These are phyloP conservation scores for Stachybotrys chlorohalonatus DNA, from an alignment of 2,329 filamentous ascomycete species.

Conservation along the genomic window DNA sequence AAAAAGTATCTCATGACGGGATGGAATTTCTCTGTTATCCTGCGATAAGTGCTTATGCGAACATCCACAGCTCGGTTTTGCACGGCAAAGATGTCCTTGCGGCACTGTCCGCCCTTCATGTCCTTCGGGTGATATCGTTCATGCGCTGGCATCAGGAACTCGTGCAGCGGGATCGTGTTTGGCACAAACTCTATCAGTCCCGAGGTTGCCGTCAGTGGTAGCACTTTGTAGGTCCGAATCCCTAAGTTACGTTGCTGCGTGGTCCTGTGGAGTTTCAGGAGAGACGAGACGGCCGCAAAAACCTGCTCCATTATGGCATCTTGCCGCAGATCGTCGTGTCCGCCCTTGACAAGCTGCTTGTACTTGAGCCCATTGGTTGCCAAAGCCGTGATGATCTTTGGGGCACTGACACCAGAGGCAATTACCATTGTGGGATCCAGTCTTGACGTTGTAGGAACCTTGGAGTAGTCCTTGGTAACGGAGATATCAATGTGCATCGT, in stretches of 20 bases:
- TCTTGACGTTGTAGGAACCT: slow-evolving; percentile 62
- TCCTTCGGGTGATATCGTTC: slow-evolving; percentile 79
- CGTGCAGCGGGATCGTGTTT: slow-evolving; percentile 84
- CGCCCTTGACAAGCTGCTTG: slow-evolving; percentile 90
- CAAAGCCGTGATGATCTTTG: slow-evolving; percentile 81
- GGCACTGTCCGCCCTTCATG: slow-evolving; percentile 64
- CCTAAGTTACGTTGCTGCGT: slow-evolving; percentile 83
- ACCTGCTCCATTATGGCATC: slow-evolving; percentile 99
- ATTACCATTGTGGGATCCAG: slow-evolving; percentile 74
- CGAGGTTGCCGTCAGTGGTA: slow-evolving; percentile 74
- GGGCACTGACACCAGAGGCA: slow-evolving; percentile 82
- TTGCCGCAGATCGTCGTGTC: slow-evolving; percentile 91
- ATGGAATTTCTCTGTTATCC: slow-evolving; percentile 72
- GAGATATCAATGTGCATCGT: slow-evolving; percentile 79
- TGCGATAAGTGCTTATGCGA: slow-evolving; percentile 66
- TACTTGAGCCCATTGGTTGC: slow-evolving; percentile 71
- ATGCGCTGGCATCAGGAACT: slow-evolving; percentile 87
- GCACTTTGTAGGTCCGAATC: slow-evolving; percentile 94
- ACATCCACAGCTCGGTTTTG: slow-evolving; percentile 61
- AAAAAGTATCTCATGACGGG: slow-evolving; percentile 97
- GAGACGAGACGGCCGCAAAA: slow-evolving; percentile 87
- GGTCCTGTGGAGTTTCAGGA: slow-evolving; percentile 75
- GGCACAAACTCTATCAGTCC: slow-evolving; percentile 97
- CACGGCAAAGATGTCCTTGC: slow-evolving; percentile 68
- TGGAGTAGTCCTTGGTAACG: slow-evolving; percentile 63